Evolutionary conservation across 1,284 basidiomycete genomes (phyloP).

Genomic region (Boletus sp.): DNA sequence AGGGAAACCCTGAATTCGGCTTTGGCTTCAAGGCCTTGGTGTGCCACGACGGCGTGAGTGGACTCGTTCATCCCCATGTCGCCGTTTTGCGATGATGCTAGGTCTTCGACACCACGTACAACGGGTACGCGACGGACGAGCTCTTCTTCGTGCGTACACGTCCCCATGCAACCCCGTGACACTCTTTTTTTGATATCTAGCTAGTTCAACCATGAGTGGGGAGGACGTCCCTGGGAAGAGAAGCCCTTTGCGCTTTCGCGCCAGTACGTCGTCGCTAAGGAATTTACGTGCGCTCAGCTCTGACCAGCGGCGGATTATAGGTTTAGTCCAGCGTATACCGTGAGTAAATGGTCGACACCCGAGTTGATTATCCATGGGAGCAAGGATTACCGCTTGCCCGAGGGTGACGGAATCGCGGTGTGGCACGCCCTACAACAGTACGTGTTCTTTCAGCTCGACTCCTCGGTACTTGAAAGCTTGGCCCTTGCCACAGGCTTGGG

Average conservation of each 20-base stretch:
- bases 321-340: slow-evolving; percentile 74
- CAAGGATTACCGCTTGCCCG: slow-evolving; percentile 81
- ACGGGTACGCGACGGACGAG: slow-evolving; percentile 80
- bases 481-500: slow-evolving; percentile 47
- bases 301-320: slow-evolving; percentile 29
- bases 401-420: slow-evolving; percentile 76
- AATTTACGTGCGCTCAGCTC: not conserved
- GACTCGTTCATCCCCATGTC: not conserved
- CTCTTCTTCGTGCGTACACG: slow-evolving; percentile 70
- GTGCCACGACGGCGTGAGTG: slow-evolving; percentile 78
- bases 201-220: slow-evolving; percentile 82
- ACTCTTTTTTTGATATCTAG: not conserved
- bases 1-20: slow-evolving; percentile 82
- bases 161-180: not conserved
- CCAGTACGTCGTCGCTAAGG: slow-evolving; percentile 40
- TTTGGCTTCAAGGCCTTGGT: slow-evolving; percentile 88
- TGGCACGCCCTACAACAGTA: slow-evolving; percentile 81
- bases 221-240: slow-evolving; percentile 73
- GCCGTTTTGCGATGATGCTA: slow-evolving; percentile 23
- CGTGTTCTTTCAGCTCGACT: slow-evolving; percentile 28
- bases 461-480: not conserved
- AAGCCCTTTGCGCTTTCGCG: slow-evolving; percentile 51
- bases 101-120: slow-evolving; percentile 70
- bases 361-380: slow-evolving; percentile 83
- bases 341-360: slow-evolving; percentile 82